Percentiles rank a stretch among this genome's conserved stretches.
Conservation (phyloP, 192 early-diverging fungal species). For the Oehlia diaphana region DNA sequence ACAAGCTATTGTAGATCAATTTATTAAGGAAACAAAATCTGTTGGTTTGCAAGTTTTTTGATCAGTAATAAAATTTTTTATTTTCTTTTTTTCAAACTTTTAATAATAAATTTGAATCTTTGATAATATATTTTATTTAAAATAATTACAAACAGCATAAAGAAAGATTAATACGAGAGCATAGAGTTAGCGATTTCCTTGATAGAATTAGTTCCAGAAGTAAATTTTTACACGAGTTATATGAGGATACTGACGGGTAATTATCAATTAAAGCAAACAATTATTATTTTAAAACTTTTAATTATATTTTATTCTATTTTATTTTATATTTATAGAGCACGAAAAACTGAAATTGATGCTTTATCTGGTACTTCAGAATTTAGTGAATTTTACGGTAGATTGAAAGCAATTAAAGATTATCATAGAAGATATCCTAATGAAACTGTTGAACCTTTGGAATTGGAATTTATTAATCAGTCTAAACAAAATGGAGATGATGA, state of each 20-base stretch:
- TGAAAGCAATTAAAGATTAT: slow-evolving; percentile 79
- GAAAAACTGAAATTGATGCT: slow-evolving; percentile 67
- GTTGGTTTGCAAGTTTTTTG: slow-evolving; percentile 32
- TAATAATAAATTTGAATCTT: background rate
- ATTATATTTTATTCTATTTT: too few relatives aligned
- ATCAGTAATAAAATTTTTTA: background rate
- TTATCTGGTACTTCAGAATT: slow-evolving; percentile 73
- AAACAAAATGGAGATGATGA: slow-evolving; percentile 38
- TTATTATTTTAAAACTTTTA: too few relatives aligned
- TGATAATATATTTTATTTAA: background rate
- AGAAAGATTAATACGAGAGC: slow-evolving; percentile 79
- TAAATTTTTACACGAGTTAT: slow-evolving; percentile 61
- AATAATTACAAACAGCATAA: slow-evolving; percentile 56
- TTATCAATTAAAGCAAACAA: background rate
- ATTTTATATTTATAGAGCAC: slow-evolving; percentile 40
- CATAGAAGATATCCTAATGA: slow-evolving; percentile 79
- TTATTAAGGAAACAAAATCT: slow-evolving; percentile 72
- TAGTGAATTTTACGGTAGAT: slow-evolving; percentile 82
- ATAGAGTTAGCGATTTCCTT: slow-evolving; percentile 68
- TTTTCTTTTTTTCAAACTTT: slow-evolving; percentile 12
- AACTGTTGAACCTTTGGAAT: slow-evolving; percentile 75
- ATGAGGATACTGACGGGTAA: slow-evolving; percentile 54
- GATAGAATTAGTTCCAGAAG: slow-evolving; percentile 71
- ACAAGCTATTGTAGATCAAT: slow-evolving; percentile 79
- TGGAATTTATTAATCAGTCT: slow-evolving; percentile 69